A percentile compares a stretch with the other conserved stretches of the same genome.
Evolutionary conservation across 345 rosid species (phyloP).

Genomic region (Pelargonium nanum): DNA sequence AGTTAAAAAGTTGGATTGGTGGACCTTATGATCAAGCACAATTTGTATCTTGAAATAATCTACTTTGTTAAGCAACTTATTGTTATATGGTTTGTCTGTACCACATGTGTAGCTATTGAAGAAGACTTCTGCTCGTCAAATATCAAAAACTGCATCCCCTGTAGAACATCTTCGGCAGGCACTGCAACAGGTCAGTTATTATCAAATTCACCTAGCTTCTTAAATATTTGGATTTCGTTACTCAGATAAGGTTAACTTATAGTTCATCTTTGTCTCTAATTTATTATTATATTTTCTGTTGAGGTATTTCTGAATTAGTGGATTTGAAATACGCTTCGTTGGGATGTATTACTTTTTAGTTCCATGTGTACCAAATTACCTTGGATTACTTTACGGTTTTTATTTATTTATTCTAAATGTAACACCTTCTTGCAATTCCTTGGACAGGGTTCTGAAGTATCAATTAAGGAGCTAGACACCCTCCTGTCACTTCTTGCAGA

Average conservation of each 20-base stretch:
- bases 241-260: neutral
- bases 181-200: slow-evolving; percentile 51
- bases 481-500: slow-evolving; percentile 67
- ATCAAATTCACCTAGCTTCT: neutral
- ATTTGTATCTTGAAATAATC: slow-evolving; percentile 16
- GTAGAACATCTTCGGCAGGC: slow-evolving; percentile 55
- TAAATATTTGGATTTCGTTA: neutral
- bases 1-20: neutral
- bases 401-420: neutral
- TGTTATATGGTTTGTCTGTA: slow-evolving; percentile 22
- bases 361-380: neutral
- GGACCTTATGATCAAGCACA: neutral
- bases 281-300: neutral
- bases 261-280: neutral
- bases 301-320: neutral
- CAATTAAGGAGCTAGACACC: slow-evolving; percentile 78
- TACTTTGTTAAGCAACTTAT: slow-evolving; percentile 17
- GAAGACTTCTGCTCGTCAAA: slow-evolving; percentile 62
- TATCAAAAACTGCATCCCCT: slow-evolving; percentile 59
- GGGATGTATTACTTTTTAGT: neutral
- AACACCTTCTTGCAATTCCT: slow-evolving; percentile 11
- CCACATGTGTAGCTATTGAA: slow-evolving; percentile 54
- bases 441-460: slow-evolving; percentile 84
- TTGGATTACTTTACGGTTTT: neutral
- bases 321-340: neutral